Base-by-base conservation (phyloP, 2,329 filamentous ascomycete genomes). In the Botrytis cinerea region DNA sequence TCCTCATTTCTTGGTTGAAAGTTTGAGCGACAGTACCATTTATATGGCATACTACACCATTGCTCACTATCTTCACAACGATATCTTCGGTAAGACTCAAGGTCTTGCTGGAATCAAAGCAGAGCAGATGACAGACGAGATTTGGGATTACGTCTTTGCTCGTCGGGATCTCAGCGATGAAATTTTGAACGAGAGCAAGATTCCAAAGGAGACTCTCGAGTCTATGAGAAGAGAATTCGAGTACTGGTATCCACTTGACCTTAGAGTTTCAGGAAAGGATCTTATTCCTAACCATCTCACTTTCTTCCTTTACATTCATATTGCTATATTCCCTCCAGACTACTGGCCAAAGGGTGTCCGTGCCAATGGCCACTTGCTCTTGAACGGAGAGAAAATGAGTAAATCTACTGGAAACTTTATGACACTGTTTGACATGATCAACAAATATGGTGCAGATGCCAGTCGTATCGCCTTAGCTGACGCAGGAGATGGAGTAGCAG, bases 331-430 rank as follows among this genome's bases (percentile, higher is more conserved):
- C 87, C 89, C 91, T 20, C 88, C 89, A 74, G 89, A 95, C 82
- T 97, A 94, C 86, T 98, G 95, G 94, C 96, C 96, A 18, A 88
- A 88, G 70, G 91, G 91, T 75, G 88, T 98, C 77, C 92, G 96
- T 77, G 91, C 93, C 75, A 99, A 99, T 81, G 96, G 96, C 1
- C 95, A 98, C 84, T 85, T 98, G 80, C 90, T 97, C 83, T 87
- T 99, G 76, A 99, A 99, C 82, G 95, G 95, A 68, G 93, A 97
- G 82, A 99, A 99, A 88, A 99, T 99, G 96, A 92, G 91, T 82
- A 99, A 99, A 86, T 95, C 92, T 71, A 98, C 95, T 0, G 96
- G 96, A 75, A 99, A 98, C 85, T 99, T 99, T 86, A 87, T 99
- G 82, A 98, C 96, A 18, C 86, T 98, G 70, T 88, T 91, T 71